Evolutionary conservation across 1,284 basidiomycete genomes (phyloP).

Genomic region (Amylostereum areolatum): DNA sequence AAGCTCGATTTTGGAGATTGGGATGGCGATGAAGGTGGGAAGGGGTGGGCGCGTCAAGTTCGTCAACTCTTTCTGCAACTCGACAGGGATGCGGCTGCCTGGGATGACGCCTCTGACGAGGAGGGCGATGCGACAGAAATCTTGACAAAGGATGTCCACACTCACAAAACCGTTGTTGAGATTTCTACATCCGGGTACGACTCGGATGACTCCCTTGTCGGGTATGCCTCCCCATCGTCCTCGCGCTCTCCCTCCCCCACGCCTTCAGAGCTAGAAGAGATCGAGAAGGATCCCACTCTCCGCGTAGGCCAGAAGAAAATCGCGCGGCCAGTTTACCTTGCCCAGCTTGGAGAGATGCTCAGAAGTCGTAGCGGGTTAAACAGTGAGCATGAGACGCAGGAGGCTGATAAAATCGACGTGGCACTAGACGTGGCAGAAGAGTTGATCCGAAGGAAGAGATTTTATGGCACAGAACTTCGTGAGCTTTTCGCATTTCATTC

Average conservation of each 20-base stretch:
- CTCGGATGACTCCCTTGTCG: slow-evolving; percentile 79
- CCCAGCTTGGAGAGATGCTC: slow-evolving; percentile 71
- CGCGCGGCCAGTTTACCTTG: slow-evolving; percentile 74
- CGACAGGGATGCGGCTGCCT: slow-evolving; percentile 41
- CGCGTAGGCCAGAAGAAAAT: slow-evolving; percentile 61
- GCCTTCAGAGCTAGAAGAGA: slow-evolving; percentile 71
- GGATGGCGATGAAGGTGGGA: slow-evolving; percentile 74
- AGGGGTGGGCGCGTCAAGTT: slow-evolving; percentile 57
- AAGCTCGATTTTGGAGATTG: slow-evolving; percentile 78
- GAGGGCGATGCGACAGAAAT: slow-evolving; percentile 1
- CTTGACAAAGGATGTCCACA: slow-evolving; percentile 1
- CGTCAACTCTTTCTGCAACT: slow-evolving; percentile 43
- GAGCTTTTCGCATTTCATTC: slow-evolving; percentile 14
- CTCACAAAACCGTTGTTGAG: background rate
- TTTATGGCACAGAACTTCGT: slow-evolving; percentile 85
- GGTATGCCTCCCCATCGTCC: slow-evolving; percentile 63
- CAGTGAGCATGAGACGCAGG: slow-evolving; percentile 54
- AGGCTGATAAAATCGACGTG: slow-evolving; percentile 74
- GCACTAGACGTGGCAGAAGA: slow-evolving; percentile 75
- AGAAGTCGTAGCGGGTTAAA: slow-evolving; percentile 40
- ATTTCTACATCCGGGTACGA: slow-evolving; percentile 41
- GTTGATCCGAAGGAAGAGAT: slow-evolving; percentile 74
- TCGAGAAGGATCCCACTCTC: slow-evolving; percentile 81
- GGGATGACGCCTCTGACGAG: slow-evolving; percentile 11
- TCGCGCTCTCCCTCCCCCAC: slow-evolving; percentile 79